These are phyloP conservation scores for Solanum dulcamara DNA, from an alignment of 257 asterid species.

Conservation along the genomic window DNA sequence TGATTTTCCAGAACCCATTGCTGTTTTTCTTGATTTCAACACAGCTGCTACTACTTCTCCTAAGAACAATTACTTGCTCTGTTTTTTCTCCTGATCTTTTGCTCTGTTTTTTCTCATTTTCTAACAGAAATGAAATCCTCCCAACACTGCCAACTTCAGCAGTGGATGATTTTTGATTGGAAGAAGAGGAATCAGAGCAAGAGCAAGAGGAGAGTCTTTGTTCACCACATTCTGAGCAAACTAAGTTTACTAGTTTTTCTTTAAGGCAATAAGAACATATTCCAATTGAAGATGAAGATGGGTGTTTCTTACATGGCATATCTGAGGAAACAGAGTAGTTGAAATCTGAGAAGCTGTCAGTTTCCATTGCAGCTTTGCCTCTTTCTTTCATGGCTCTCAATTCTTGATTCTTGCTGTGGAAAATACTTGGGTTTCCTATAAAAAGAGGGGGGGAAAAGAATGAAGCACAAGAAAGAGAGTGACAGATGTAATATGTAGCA, in stretches of 20 bases:
- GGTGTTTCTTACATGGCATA: constrained; percentile 70
- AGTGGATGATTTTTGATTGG: constrained; percentile 28
- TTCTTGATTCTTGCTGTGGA: background rate
- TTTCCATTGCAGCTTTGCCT: constrained; percentile 43
- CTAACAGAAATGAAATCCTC: constrained; percentile 61
- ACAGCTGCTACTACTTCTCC: constrained; percentile 74
- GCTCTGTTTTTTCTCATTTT: constrained; percentile 38
- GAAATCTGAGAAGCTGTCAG: constrained; percentile 26
- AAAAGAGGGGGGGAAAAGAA: background rate
- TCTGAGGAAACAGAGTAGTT: constrained; percentile 46
- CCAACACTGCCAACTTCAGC: constrained; percentile 78
- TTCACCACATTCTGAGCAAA: constrained; percentile 93
- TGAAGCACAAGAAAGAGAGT: background rate
- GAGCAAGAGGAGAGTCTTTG: constrained; percentile 44
- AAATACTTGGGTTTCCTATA: background rate
- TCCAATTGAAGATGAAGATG: constrained; percentile 50
- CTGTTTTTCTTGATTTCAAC: constrained; percentile 57
- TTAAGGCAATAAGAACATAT: constrained; percentile 70
- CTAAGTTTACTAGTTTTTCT: constrained; percentile 55
- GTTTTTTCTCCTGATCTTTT: constrained; percentile 17
- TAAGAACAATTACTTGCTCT: constrained; percentile 40
- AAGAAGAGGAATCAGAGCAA: constrained; percentile 67
- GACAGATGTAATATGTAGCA: background rate
- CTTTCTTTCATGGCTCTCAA: constrained; percentile 45
- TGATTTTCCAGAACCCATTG: constrained; percentile 72